phyloP scores from a whole-genome alignment of 495 filamentous ascomycete genomes.

The Neurospora tetrasperma region DNA sequence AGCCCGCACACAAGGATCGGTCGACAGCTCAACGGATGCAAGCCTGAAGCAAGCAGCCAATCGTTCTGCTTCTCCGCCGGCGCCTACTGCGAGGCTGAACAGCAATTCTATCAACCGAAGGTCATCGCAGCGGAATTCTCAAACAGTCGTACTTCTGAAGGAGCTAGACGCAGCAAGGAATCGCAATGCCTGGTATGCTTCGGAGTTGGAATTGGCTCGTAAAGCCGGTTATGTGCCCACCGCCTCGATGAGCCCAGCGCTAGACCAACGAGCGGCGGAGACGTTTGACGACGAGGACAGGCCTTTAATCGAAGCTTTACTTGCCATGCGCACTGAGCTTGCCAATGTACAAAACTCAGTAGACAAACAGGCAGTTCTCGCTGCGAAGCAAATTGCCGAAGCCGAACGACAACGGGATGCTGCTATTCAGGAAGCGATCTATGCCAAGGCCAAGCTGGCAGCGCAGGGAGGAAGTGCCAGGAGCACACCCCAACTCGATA shows the following conservation, averaged over 20 bases:
- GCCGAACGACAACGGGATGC: slow-evolving; percentile 88
- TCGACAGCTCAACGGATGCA: slow-evolving; percentile 41
- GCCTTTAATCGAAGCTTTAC: slow-evolving; percentile 82
- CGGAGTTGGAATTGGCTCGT: slow-evolving; percentile 79
- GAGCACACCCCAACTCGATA: slow-evolving; percentile 62
- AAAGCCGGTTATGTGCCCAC: slow-evolving; percentile 79
- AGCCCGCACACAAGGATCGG: slow-evolving; percentile 35
- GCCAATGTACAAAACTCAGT: slow-evolving; percentile 76
- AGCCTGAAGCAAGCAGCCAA: slow-evolving; percentile 27
- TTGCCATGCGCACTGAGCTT: slow-evolving; percentile 80
- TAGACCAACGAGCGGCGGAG: slow-evolving; percentile 68
- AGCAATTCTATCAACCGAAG: slow-evolving; percentile 40
- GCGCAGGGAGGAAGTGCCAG: slow-evolving; percentile 63
- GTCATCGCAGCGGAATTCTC: slow-evolving; percentile 44
- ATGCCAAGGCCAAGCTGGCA: slow-evolving; percentile 86
- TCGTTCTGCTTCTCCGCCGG: slow-evolving; percentile 42
- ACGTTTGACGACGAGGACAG: slow-evolving; percentile 82
- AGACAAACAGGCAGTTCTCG: slow-evolving; percentile 70
- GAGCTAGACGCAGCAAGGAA: slow-evolving; percentile 76
- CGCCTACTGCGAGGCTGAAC: slow-evolving; percentile 34
- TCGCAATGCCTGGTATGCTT: slow-evolving; percentile 93
- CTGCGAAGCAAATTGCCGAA: slow-evolving; percentile 83
- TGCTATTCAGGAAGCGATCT: slow-evolving; percentile 84
- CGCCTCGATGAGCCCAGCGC: slow-evolving; percentile 55
- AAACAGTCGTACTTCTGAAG: slow-evolving; percentile 55